Evolutionary conservation across 768 basidiomycete species (phyloP).

Genomic region (Hysterangium stoloniferum): DNA sequence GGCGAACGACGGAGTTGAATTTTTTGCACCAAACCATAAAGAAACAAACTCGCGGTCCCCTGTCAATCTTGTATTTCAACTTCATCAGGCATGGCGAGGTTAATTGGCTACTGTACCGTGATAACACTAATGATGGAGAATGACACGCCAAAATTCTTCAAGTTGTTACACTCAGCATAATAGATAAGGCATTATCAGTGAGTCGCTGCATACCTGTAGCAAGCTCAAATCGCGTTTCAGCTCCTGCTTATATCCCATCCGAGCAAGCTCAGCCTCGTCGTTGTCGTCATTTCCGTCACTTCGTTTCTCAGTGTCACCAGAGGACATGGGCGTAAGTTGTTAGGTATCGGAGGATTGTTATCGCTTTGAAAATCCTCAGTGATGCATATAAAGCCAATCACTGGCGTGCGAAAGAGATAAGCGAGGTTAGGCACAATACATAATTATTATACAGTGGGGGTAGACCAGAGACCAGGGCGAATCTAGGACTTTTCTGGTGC

Average conservation of each 20-base stretch:
- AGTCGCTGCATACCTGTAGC: constrained; percentile 39
- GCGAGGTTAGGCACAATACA: too few relatives aligned
- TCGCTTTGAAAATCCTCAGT: too few relatives aligned
- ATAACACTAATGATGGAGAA: constrained; percentile 64
- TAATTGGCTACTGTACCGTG: constrained; percentile 7
- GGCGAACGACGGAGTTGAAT: background rate
- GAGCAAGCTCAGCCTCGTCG: constrained; percentile 56
- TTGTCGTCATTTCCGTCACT: constrained; percentile 19
- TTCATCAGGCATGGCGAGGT: background rate
- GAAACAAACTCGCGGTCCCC: constrained; percentile 60
- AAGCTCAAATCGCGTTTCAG: constrained; percentile 58
- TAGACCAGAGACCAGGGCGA: too few relatives aligned
- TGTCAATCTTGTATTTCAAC: constrained; percentile 39
- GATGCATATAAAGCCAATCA: too few relatives aligned
- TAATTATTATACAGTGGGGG: too few relatives aligned
- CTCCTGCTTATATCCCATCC: constrained; percentile 70
- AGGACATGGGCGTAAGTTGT: too few relatives aligned
- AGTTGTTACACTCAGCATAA: constrained; percentile 7
- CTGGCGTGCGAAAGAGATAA: too few relatives aligned
- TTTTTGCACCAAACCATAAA: constrained; percentile 53
- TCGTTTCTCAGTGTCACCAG: too few relatives aligned
- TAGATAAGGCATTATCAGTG: background rate
- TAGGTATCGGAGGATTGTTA: too few relatives aligned
- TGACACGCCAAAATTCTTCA: constrained; percentile 63
- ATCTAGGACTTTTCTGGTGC: too few relatives aligned